Percentiles rank a stretch among this genome's conserved stretches.
Evolutionary conservation across 164 flowering plant species (phyloP).

Genomic region (Vitis amurensis): DNA sequence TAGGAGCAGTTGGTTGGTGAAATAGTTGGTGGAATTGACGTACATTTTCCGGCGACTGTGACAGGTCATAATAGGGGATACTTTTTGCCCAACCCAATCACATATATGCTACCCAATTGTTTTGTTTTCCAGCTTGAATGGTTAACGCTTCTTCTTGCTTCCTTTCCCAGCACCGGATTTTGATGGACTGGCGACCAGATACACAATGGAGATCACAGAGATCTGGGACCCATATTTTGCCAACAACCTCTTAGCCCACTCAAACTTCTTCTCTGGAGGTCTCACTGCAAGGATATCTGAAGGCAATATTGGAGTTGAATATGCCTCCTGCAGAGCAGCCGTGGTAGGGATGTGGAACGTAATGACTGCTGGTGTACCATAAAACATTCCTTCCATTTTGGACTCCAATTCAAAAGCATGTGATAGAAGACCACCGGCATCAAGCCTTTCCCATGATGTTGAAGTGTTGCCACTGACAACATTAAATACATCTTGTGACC

Average conservation of each 20-base stretch:
- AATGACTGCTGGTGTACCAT: too few species aligned
- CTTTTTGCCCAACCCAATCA: too few species aligned
- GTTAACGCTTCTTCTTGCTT: slow-evolving; percentile 61
- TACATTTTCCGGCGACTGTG: too few species aligned
- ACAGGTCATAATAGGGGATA: too few species aligned
- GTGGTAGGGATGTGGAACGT: too few species aligned
- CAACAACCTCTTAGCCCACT: slow-evolving; percentile 80
- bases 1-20: slow-evolving; percentile 59
- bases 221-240: slow-evolving; percentile 76
- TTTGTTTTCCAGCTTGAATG: slow-evolving; percentile 8
- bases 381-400: slow-evolving; percentile 5
- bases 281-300: too few species aligned
- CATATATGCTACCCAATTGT: too few species aligned
- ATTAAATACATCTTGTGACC: slow-evolving; percentile 65
- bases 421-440: slow-evolving; percentile 68
- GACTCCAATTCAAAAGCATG: slow-evolving; percentile 81
- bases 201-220: slow-evolving; percentile 72
- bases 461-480: slow-evolving; percentile 76
- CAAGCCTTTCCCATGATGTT: slow-evolving; percentile 86
- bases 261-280: slow-evolving; percentile 69
- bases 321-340: too few species aligned
- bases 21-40: slow-evolving; percentile 1
- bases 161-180: slow-evolving; percentile 67
- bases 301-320: too few species aligned
- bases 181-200: slow-evolving; percentile 67